These are phyloP conservation scores for Aspergillus fijiensis DNA, from an alignment of 2,329 filamentous ascomycete genomes.

Conservation along the genomic window DNA sequence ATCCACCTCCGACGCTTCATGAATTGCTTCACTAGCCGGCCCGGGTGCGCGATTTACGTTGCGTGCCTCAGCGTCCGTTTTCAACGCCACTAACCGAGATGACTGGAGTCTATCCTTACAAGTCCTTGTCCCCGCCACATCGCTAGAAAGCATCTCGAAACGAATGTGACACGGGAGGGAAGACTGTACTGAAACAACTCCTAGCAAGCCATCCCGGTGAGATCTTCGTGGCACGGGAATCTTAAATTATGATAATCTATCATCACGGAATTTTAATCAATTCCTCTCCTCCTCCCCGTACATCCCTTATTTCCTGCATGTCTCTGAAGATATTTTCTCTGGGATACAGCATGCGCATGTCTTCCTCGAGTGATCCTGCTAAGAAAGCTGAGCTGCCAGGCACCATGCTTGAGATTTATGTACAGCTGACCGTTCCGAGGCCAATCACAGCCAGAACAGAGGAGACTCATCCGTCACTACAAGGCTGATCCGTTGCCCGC, in stretches of 20 bases:
- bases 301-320: too few species aligned
- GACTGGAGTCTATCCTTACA: neutral
- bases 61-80: neutral
- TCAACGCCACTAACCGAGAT: neutral
- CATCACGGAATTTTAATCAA: neutral
- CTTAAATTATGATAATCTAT: neutral
- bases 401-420: too few species aligned
- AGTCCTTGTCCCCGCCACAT: neutral
- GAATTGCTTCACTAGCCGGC: conserved; percentile 2
- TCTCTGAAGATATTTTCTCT: neutral
- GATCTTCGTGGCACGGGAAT: neutral
- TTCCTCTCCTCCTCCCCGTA: neutral
- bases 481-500: neutral
- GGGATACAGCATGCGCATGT: neutral
- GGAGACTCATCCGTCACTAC: neutral
- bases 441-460: neutral
- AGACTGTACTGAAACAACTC: neutral
- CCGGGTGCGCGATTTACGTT: conserved; percentile 2
- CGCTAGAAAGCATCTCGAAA: neutral
- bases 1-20: conserved; percentile 6
- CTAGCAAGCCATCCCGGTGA: neutral
- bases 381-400: too few species aligned
- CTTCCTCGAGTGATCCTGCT: too few species aligned
- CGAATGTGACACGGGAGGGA: neutral
- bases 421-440: neutral